Percentiles rank a stretch among this genome's conserved stretches.
phyloP scores from a whole-genome alignment of 164 flowering plant genomes.

The grape (Vitis vinifera) region DNA sequence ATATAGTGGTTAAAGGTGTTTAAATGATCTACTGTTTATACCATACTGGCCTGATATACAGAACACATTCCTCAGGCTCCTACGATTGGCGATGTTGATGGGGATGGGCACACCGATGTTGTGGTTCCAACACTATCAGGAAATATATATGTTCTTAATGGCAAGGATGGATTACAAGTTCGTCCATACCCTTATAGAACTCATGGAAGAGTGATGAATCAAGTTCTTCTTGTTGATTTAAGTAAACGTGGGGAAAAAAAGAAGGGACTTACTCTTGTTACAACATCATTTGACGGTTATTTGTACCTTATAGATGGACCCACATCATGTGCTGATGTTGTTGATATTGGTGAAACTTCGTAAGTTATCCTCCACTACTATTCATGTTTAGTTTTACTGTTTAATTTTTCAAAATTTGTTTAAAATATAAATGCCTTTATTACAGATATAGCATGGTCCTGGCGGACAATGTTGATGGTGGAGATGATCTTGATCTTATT shows the following conservation, averaged over 20 bases:
- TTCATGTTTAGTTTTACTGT: neutral
- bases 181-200: slow-evolving; percentile 95
- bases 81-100: slow-evolving; percentile 90
- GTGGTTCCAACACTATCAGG: slow-evolving; percentile 94
- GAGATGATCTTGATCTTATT: slow-evolving; percentile 97
- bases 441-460: slow-evolving; percentile 97
- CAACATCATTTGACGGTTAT: slow-evolving; percentile 97
- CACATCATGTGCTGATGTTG: slow-evolving; percentile 95
- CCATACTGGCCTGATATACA: neutral
- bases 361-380: slow-evolving; percentile 37
- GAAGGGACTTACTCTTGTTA: slow-evolving; percentile 87
- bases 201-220: slow-evolving; percentile 97
- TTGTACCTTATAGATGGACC: slow-evolving; percentile 94
- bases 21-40: too few species aligned
- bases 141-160: slow-evolving; percentile 91
- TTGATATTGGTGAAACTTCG: slow-evolving; percentile 99
- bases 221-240: slow-evolving; percentile 89
- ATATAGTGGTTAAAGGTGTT: too few species aligned
- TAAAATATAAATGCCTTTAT: slow-evolving; percentile 6
- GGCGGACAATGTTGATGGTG: slow-evolving; percentile 98
- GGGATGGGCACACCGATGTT: slow-evolving; percentile 95
- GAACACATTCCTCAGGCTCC: slow-evolving; percentile 61
- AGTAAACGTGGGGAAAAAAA: slow-evolving; percentile 78
- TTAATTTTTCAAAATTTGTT: neutral
- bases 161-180: slow-evolving; percentile 82